A percentile compares a stretch with the other conserved stretches of the same genome.
phyloP scores from a whole-genome alignment of 2,329 filamentous ascomycete species.

The Botrytis fragariae region DNA sequence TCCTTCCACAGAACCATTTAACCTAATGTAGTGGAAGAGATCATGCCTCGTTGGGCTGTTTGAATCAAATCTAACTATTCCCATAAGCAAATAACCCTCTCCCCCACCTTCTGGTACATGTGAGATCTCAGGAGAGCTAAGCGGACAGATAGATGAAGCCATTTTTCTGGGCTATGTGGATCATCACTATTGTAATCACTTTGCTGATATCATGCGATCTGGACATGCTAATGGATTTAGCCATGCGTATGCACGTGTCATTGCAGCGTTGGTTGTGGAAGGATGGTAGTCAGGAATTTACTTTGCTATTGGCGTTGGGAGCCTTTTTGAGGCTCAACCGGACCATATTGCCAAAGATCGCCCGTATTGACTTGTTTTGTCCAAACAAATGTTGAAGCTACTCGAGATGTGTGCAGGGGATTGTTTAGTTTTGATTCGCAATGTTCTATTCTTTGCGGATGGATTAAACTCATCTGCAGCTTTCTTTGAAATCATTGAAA shows the following conservation, averaged over 20 bases:
- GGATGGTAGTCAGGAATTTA: background rate
- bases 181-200: background rate
- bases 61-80: too few relatives aligned
- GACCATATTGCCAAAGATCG: background rate
- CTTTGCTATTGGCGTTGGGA: background rate
- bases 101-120: too few relatives aligned
- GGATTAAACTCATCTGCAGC: background rate
- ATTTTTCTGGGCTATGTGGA: background rate
- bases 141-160: background rate
- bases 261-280: background rate
- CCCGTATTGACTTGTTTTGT: background rate
- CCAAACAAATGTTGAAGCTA: background rate
- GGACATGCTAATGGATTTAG: background rate
- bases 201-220: background rate
- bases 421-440: background rate
- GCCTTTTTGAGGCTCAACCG: background rate
- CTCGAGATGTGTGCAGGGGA: background rate
- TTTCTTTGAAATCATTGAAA: too few relatives aligned
- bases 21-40: too few relatives aligned
- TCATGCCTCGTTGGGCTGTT: too few relatives aligned
- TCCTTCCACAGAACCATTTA: too few relatives aligned
- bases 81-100: too few relatives aligned
- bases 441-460: background rate
- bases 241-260: background rate
- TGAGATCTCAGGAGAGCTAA: too few relatives aligned